A percentile compares a stretch with the other conserved stretches of the same genome.
phyloP scores from a whole-genome alignment of 1,284 basidiomycete species.

The Pseudomicrostroma phylloplanum region DNA sequence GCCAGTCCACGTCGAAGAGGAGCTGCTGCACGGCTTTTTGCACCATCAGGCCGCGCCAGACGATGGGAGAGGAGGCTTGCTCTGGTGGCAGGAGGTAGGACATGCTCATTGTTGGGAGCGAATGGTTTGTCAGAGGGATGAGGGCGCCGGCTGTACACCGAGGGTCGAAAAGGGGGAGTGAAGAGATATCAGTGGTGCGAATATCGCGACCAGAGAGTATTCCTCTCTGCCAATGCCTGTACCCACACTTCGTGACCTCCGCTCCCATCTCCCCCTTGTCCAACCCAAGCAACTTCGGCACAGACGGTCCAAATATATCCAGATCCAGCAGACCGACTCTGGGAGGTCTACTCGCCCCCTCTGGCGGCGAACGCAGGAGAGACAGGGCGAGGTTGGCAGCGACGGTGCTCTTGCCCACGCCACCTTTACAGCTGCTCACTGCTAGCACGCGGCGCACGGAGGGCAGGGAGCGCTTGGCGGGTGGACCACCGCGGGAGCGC shows the following conservation, averaged over 20 bases:
- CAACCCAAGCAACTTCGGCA: conserved; percentile 92
- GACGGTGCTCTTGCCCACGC: conserved; percentile 92
- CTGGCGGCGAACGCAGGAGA: conserved; percentile 53
- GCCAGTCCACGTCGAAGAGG: conserved; percentile 94
- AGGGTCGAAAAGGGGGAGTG: background rate
- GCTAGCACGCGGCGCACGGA: conserved; percentile 63
- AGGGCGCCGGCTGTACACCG: conserved; percentile 57
- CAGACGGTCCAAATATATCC: conserved; percentile 90
- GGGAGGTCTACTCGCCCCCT: conserved; percentile 32
- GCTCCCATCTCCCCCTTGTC: conserved; percentile 65
- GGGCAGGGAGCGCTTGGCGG: conserved; percentile 54
- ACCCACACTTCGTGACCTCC: conserved; percentile 58
- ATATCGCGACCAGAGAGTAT: background rate
- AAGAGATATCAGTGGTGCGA: background rate
- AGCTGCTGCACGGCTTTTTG: conserved; percentile 97
- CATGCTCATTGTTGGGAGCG: conserved; percentile 93
- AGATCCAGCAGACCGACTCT: conserved; percentile 83
- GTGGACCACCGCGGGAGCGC: conserved; percentile 51
- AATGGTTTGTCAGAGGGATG: conserved; percentile 79
- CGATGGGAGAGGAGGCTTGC: conserved; percentile 54
- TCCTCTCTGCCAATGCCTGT: too few species aligned
- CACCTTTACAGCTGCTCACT: conserved; percentile 91
- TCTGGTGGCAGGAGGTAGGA: conserved; percentile 61
- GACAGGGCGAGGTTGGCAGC: conserved; percentile 80
- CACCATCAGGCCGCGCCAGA: conserved; percentile 97